Evolutionary conservation across 2,329 filamentous ascomycete genomes (phyloP).

Genomic region (Pseudocercospora fijiensis): DNA sequence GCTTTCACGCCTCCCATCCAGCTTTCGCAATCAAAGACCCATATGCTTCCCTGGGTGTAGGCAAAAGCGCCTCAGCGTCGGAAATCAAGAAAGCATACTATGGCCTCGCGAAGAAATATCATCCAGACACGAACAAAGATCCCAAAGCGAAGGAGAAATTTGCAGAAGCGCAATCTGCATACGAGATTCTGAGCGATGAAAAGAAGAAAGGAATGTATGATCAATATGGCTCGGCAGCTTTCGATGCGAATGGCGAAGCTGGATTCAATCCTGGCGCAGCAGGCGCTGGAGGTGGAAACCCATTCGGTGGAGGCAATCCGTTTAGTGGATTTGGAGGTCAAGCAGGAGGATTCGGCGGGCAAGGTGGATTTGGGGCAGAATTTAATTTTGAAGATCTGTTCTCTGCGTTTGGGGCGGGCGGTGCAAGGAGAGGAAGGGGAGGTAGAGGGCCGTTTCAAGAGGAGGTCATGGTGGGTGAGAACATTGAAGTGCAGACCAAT

Average conservation of each 20-base stretch:
- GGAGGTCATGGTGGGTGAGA: slow-evolving; percentile 82
- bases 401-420: slow-evolving; percentile 74
- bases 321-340: slow-evolving; percentile 48
- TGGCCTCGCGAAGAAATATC: slow-evolving; percentile 92
- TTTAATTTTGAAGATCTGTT: slow-evolving; percentile 98
- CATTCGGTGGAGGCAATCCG: slow-evolving; percentile 56
- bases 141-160: slow-evolving; percentile 91
- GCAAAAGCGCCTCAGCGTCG: slow-evolving; percentile 72
- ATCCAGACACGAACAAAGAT: slow-evolving; percentile 98
- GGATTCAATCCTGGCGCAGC: slow-evolving; percentile 76
- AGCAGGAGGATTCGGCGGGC: slow-evolving; percentile 57
- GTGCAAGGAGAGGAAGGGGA: slow-evolving; percentile 50
- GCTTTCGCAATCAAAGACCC: slow-evolving; percentile 66
- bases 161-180: slow-evolving; percentile 85
- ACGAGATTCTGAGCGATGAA: slow-evolving; percentile 88
- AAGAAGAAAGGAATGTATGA: slow-evolving; percentile 93
- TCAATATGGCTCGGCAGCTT: slow-evolving; percentile 79
- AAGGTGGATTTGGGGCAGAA: slow-evolving; percentile 52
- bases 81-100: slow-evolving; percentile 99
- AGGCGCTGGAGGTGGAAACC: slow-evolving; percentile 62
- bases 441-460: slow-evolving; percentile 72
- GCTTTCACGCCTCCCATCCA: slow-evolving; percentile 61
- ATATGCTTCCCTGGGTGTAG: slow-evolving; percentile 81
- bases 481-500: slow-evolving; percentile 89
- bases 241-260: slow-evolving; percentile 55